Evolutionary conservation across 2,329 filamentous ascomycete species (phyloP).

Genomic region (Claviceps spartinae): DNA sequence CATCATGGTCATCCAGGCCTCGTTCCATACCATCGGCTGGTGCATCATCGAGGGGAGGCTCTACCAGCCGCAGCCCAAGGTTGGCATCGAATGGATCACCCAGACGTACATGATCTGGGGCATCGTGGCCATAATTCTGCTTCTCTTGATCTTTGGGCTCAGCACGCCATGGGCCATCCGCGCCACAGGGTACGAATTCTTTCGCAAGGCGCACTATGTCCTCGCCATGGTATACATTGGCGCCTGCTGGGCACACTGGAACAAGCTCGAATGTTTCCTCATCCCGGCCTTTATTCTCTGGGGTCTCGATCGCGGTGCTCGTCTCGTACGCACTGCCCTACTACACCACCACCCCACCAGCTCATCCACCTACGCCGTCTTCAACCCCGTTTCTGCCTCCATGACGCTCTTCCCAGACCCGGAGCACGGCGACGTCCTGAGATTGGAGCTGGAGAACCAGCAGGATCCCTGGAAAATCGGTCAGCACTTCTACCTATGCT

Average conservation of each 20-base stretch:
- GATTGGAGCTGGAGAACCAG: conserved; percentile 50
- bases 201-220: conserved; percentile 61
- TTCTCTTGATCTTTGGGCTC: conserved; percentile 47
- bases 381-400: conserved; percentile 36
- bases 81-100: conserved; percentile 41
- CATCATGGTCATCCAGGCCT: conserved; percentile 54
- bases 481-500: conserved; percentile 60
- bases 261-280: conserved; percentile 52
- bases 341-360: conserved; percentile 44
- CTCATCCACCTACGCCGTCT: conserved; percentile 27
- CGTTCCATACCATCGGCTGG: conserved; percentile 60
- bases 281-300: conserved; percentile 52
- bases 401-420: conserved; percentile 36
- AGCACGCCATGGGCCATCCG: conserved; percentile 44
- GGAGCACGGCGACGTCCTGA: conserved; percentile 46
- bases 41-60: conserved; percentile 49
- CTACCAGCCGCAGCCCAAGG: conserved; percentile 57
- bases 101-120: conserved; percentile 64
- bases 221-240: conserved; percentile 63
- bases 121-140: conserved; percentile 50
- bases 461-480: conserved; percentile 51
- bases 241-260: conserved; percentile 65
- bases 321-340: conserved; percentile 42
- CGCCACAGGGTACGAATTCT: conserved; percentile 62
- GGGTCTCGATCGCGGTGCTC: conserved; percentile 47